Evolutionary conservation across 257 asterid genomes (phyloP), one percentile per base, ranked within the genome.

Genomic region (Sherardia arvensis): DNA sequence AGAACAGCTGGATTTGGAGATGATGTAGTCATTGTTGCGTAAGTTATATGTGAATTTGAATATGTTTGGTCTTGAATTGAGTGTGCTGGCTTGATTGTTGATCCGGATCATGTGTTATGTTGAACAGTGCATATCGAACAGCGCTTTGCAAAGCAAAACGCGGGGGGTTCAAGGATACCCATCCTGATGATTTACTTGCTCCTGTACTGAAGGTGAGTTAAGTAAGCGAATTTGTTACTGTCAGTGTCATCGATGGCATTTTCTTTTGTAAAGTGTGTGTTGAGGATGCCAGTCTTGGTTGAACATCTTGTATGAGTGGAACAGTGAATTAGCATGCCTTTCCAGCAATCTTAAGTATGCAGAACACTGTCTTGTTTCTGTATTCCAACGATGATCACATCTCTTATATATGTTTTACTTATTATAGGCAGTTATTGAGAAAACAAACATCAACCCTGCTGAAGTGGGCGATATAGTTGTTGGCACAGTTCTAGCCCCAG

Each of bases 381-480:
- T 23, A n/a, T n/a, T n/a, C n/a, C n/a, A 27, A 28, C 8, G 21
- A 17, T 25, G 32, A 40, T 26, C 17, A 0, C 49, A 17, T 48
- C 30, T 54, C 26, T 5, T 21, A 27, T 51, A 2, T 63, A 48
- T 17, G 8, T 32, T 62, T 36, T 23, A 21, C 32, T 33, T 53
- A 28, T 66, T 70, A 69, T 74, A 91, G 96, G 98, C 88, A 21
- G 32, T 91, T 80, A 69, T 88, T 27, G 95, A 86, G 45, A 83
- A 69, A 83, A 86, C 95, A 18, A 80, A 80, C 33, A 27, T 91
- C 53, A 84, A 83, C 66, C 96, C 96, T 10, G 76, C 70, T 8
- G 96, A 88, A 71, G 96, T 91, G 64, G 98, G 96, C 40, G 98
- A 91, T 68, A 88, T 91, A 73, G 88, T 91, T 49, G 98, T 88